Evolutionary conservation across 805 yeast genomes (phyloP), one percentile per base, ranked within the genome.

Genomic region (Candida oleophila): DNA sequence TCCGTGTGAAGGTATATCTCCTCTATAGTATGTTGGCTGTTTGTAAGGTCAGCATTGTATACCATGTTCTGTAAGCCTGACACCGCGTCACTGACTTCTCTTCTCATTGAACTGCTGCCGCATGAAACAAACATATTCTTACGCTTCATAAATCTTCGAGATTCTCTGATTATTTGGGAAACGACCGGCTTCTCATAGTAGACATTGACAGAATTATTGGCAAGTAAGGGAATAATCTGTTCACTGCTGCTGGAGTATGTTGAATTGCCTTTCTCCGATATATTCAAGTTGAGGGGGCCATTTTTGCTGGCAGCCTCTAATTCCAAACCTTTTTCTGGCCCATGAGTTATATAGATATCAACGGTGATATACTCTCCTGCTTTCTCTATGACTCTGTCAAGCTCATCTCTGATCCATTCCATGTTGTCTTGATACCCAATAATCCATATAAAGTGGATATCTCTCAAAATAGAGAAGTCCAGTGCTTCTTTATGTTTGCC

Each of bases 1-100:
- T 79, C 84, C 0, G 82, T 74, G 49, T 78, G 82, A 25, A 79
- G 55, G 45, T 68, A 77, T 12, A 78, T 61, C 54, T 79, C 83
- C 39, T 70, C 72, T 12, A 74, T 59, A 1, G 45, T 41, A 3
- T 51, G 46, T 1, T 55, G 49, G 34, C 49, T 46, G 33, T 30
- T 54, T 37, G 50, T 47, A 2, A 68, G 59, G 36, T 60, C 62
- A 18, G 55, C 63, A 50, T 62, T 62, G 42, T 66, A 65, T 3
- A 68, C 52, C 35, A 58, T 41, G 2, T 58, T 48, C 52, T 79
- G 84, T 11, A 75, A 46, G 1, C 57, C 19, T 0, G 82, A 73
- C 5, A 69, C 74, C 0, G 64, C 62, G 37, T 63, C 64, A 12
- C 77, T 73, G 25, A 70, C 70, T 9, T 63, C 61, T 16, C 51